These are phyloP conservation scores for Rubia yunnanensis DNA, from an alignment of 257 asterid species.

Conservation along the genomic window DNA sequence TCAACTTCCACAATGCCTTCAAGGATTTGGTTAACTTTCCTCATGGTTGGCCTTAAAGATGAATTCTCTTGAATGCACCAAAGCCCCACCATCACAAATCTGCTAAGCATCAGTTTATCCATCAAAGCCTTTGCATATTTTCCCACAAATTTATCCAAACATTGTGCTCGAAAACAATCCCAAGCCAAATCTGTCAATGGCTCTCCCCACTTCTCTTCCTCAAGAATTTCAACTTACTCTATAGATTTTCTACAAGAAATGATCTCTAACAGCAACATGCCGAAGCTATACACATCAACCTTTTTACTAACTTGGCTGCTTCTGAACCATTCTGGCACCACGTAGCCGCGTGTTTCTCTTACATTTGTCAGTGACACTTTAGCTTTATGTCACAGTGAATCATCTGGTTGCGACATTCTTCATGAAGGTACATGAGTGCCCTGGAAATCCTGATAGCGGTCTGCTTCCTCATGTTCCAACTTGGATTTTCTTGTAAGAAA, in stretches of 20 bases:
- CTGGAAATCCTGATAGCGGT: constrained; percentile 31
- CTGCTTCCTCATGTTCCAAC: constrained; percentile 43
- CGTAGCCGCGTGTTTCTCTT: too few species aligned
- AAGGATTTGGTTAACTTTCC: background rate
- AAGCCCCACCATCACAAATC: background rate
- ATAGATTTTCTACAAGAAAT: background rate
- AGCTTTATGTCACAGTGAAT: too few species aligned
- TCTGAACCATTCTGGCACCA: constrained; percentile 22
- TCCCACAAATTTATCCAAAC: constrained; percentile 22
- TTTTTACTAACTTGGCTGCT: background rate
- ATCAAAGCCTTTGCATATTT: constrained; percentile 30
- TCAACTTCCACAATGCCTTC: background rate
- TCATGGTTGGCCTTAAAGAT: background rate
- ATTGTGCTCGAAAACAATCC: constrained; percentile 31
- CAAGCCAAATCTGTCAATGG: constrained; percentile 41
- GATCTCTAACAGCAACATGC: background rate
- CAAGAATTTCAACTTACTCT: background rate
- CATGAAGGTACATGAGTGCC: too few species aligned
- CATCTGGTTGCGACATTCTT: too few species aligned
- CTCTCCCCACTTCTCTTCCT: constrained; percentile 9
- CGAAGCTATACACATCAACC: background rate
- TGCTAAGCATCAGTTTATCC: background rate
- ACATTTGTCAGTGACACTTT: too few species aligned
- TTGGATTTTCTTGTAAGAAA: constrained; percentile 20
- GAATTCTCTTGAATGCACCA: background rate